Percentiles rank a stretch among this genome's conserved stretches.
Evolutionary conservation across 768 basidiomycete species (phyloP).

Genomic region (Russula compacta): DNA sequence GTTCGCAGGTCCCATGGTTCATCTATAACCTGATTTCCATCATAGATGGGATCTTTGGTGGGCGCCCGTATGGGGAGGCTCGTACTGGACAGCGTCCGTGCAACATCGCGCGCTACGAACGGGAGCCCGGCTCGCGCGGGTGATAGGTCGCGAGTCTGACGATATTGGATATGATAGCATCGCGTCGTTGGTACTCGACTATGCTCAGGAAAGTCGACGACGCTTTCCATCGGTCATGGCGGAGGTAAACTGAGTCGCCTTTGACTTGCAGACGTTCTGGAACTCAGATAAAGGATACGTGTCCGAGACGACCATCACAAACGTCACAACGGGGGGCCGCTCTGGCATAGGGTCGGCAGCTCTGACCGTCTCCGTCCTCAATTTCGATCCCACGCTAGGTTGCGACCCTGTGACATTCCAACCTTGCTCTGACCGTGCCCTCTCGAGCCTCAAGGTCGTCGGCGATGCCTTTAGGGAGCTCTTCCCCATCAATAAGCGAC

Average conservation of each 20-base stretch:
- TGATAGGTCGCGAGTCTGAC: slow-evolving; percentile 2
- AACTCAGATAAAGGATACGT: slow-evolving; percentile 8
- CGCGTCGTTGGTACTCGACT: slow-evolving; percentile 4
- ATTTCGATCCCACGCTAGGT: slow-evolving; percentile 24
- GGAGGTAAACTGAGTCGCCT: not conserved
- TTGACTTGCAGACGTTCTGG: slow-evolving; percentile 9
- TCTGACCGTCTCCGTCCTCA: slow-evolving; percentile 27
- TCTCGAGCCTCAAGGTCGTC: slow-evolving; percentile 21
- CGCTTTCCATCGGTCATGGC: not conserved
- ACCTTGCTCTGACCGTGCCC: slow-evolving; percentile 28
- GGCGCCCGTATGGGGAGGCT: slow-evolving; percentile 12
- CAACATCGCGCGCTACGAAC: slow-evolving; percentile 8
- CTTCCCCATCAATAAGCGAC: slow-evolving; percentile 23
- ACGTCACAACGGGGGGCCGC: slow-evolving; percentile 19
- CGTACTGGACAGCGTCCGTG: slow-evolving; percentile 13
- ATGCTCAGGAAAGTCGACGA: not conserved
- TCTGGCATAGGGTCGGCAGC: slow-evolving; percentile 26
- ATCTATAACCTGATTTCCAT: not conserved
- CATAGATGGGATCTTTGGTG: slow-evolving; percentile 9
- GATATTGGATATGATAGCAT: not conserved
- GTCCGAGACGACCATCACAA: slow-evolving; percentile 11
- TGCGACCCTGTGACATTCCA: slow-evolving; percentile 18
- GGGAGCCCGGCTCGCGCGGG: not conserved
- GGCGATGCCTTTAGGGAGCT: slow-evolving; percentile 24
- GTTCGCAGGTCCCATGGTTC: too few species aligned